Base-by-base conservation (phyloP, 352 stramenopile genomes). In the Phytopythium mirpurense region DNA sequence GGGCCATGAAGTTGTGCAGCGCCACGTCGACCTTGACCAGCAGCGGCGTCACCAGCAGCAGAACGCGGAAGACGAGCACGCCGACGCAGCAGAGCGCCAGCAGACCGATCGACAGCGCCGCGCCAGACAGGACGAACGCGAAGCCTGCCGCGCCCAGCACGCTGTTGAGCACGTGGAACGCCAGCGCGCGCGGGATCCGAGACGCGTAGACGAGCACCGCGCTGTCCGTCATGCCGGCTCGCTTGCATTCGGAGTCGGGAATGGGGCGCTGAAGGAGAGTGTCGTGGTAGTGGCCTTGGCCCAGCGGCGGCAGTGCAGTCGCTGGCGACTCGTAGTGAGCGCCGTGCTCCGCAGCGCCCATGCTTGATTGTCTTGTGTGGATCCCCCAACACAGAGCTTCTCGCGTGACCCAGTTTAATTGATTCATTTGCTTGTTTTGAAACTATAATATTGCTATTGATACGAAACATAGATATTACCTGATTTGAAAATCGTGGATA, bases 51-150 rank as follows among this genome's bases (percentile, higher is more conserved):
- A 78, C 23, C 24, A 81, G 76, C 32, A 93, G 59, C 53, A 90
- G 57, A 15, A 83, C 44, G n/a, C 82, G 70, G 55, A 90, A 85
- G 31, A 85, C 59, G 31, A 83, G 57, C 27, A 90, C 54, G 15
- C 82, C 82, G 10, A 88, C 31, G 34, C 75, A 84, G 61, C 77
- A 93, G 11, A 93, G 54, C 43, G 78, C 72, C 34, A 93, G 51
- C 35, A 87, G 65, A 19, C 66, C 60, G 14, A 81, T 53, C 27
- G 74, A 71, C 41, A 86, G 59, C 15, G 63, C 70, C 11, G 83
- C 36, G n/a, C 72, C 76, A 12, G 62, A 67, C n/a, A 82, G 27
- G 24, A 89, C 62, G 12, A 85, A 54, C 24, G 69, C 60, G 47
- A 89, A 93, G 29, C 67, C 68, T 0, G 62, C 51, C 19, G 62